phyloP scores from a whole-genome alignment of 768 basidiomycete genomes.

The Lyophyllum decastes region DNA sequence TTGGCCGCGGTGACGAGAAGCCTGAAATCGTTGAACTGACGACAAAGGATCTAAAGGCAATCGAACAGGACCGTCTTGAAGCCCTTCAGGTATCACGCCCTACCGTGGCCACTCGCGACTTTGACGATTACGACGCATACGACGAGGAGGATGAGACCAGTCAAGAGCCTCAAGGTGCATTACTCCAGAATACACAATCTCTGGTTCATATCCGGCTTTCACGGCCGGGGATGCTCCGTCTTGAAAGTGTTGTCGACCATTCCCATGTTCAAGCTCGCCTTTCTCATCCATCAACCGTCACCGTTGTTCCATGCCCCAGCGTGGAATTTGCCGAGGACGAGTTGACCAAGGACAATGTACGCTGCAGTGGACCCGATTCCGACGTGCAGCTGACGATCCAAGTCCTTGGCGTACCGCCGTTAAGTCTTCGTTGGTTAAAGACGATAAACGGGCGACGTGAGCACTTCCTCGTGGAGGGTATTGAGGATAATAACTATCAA shows the following conservation, averaged over 20 bases:
- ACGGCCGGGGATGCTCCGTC: constrained; percentile 72
- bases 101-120: constrained; percentile 29
- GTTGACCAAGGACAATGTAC: constrained; percentile 42
- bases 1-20: constrained; percentile 53
- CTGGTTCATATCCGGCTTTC: constrained; percentile 71
- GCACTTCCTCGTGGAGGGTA: constrained; percentile 80
- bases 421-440: constrained; percentile 77
- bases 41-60: constrained; percentile 64
- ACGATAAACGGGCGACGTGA: constrained; percentile 68
- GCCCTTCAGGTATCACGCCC: constrained; percentile 46
- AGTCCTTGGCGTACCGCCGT: constrained; percentile 73
- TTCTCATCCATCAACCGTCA: constrained; percentile 60
- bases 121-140: constrained; percentile 66
- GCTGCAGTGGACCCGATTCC: constrained; percentile 70
- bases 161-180: constrained; percentile 28
- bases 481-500: constrained; percentile 57
- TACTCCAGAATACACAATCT: constrained; percentile 74
- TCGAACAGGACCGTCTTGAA: constrained; percentile 62
- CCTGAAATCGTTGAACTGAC: constrained; percentile 57
- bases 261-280: constrained; percentile 75
- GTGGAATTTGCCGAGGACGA: constrained; percentile 62
- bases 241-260: constrained; percentile 74
- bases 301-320: constrained; percentile 80
- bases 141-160: constrained; percentile 65
- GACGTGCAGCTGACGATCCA: constrained; percentile 60